Evolutionary conservation across 192 early-diverging fungal genomes (phyloP), one percentile per base, ranked within the genome.

Genomic region (Backusella parvicylindrica): DNA sequence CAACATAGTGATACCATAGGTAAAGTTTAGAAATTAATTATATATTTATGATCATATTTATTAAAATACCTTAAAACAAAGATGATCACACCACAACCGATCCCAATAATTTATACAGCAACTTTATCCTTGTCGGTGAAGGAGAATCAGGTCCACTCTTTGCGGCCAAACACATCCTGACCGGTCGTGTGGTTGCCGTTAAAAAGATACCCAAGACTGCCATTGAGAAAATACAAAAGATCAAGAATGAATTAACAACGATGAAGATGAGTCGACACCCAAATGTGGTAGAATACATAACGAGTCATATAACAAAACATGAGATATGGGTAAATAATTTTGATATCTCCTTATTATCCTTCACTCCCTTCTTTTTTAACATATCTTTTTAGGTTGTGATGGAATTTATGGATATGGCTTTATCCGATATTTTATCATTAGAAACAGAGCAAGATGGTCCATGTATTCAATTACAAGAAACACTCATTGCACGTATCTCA

Each of bases 371-470:
- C 33, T 66, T 33, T 66, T 28, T 35, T 35, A 16, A 16, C 18
- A 15, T 7, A 2, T 30, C 8, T 7, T 28, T 30, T 7, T 43
- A 81, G 80, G 81, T 99, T 37, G 92, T 98, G 23, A 96, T 98
- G 95, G 98, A 99, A 81, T 94, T 90, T 79, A 99, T 99, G 98
- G 98, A 99, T 64, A 95, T 97, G 23, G 90, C 97, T 12, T 82
- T 99, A 67, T 97, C 96, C 16, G 97, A 99, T 75, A 90, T 98
- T 28, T 96, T 99, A 74, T 92, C 92, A 75, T 93, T 96, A 83
- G 92, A 89, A 80, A 81, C 87, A 5, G 97, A 98, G 79, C 84
- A 84, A 3, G 96, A 98, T 76, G 68, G 28, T 31, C 23, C 26
- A 70, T 70, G 26, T 47, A 70, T 70, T 47, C 40, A 12, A 31